These are phyloP conservation scores for Rosa multiflora DNA, from an alignment of 306 rosid genomes.

Conservation along the genomic window DNA sequence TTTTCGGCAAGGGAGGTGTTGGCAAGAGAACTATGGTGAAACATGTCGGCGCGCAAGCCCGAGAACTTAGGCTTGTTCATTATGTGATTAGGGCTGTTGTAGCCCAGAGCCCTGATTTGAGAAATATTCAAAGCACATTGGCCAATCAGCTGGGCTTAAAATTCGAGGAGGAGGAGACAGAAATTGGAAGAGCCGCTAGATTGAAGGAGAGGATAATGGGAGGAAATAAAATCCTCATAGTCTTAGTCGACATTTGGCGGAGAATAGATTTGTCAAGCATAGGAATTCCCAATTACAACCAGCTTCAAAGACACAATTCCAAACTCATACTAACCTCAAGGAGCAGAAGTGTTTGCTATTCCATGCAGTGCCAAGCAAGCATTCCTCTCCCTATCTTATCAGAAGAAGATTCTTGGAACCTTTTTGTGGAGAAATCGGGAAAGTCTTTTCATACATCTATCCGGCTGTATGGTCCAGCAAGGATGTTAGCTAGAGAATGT, in stretches of 20 bases:
- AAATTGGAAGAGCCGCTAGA: background rate
- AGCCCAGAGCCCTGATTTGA: background rate
- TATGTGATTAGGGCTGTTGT: background rate
- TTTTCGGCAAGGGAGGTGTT: background rate
- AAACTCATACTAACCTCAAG: slow-evolving; percentile 25
- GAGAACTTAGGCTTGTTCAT: background rate
- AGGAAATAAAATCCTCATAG: slow-evolving; percentile 14
- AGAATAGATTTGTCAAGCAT: background rate
- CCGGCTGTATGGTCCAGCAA: slow-evolving; percentile 15
- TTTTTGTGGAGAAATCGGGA: slow-evolving; percentile 14
- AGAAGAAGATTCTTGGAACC: slow-evolving; percentile 15
- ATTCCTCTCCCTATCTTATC: slow-evolving; percentile 2
- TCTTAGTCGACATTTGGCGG: slow-evolving; percentile 27
- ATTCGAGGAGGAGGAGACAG: background rate
- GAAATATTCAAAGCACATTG: background rate
- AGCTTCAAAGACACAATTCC: slow-evolving; percentile 2
- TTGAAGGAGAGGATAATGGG: background rate
- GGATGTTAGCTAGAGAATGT: slow-evolving; percentile 20
- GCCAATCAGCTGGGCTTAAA: background rate
- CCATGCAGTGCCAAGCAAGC: slow-evolving; percentile 11
- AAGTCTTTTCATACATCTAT: background rate
- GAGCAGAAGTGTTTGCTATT: background rate
- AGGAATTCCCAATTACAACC: slow-evolving; percentile 14
- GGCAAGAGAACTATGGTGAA: background rate
- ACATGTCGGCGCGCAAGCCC: background rate